Percentiles rank a stretch among this genome's conserved stretches.
These are phyloP conservation scores for Arctium lappa DNA, from an alignment of 129 eudicot species.

Conservation along the genomic window DNA sequence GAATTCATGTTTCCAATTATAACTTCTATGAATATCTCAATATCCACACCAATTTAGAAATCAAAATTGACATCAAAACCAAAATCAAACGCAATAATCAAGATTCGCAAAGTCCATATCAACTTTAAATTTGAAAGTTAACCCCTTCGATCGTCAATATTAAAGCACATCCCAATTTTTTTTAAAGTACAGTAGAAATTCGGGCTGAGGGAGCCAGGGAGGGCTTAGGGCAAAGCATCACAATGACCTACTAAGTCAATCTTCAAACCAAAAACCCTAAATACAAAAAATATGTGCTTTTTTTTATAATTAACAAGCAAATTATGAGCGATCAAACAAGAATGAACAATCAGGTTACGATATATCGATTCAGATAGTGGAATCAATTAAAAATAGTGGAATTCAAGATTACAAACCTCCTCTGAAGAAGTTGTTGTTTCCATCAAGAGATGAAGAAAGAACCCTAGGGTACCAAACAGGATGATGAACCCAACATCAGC, in stretches of 20 bases:
- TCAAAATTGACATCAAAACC: not conserved
- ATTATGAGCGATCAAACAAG: constrained; percentile 4
- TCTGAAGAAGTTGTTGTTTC: constrained; percentile 5
- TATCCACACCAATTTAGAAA: not conserved
- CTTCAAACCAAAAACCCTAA: not conserved
- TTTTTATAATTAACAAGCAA: not conserved
- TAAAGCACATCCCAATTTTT: not conserved
- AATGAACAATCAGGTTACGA: not conserved
- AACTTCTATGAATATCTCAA: not conserved
- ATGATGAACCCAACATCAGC: not conserved
- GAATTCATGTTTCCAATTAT: not conserved
- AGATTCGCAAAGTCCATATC: not conserved
- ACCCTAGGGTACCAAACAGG: constrained; percentile 12
- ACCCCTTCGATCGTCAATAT: constrained; percentile 7
- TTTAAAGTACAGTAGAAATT: not conserved
- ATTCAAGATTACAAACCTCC: constrained; percentile 16
- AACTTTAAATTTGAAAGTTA: not conserved
- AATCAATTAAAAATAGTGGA: not conserved
- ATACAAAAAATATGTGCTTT: not conserved
- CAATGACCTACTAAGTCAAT: not conserved
- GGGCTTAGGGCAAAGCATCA: not conserved
- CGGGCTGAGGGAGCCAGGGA: not conserved
- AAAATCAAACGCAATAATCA: constrained; percentile 1
- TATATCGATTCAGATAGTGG: not conserved
- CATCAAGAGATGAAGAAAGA: not conserved